A percentile compares a stretch with the other conserved stretches of the same genome.
phyloP scores from a whole-genome alignment of 257 asterid species.

The Lithospermum erythrorhizon region DNA sequence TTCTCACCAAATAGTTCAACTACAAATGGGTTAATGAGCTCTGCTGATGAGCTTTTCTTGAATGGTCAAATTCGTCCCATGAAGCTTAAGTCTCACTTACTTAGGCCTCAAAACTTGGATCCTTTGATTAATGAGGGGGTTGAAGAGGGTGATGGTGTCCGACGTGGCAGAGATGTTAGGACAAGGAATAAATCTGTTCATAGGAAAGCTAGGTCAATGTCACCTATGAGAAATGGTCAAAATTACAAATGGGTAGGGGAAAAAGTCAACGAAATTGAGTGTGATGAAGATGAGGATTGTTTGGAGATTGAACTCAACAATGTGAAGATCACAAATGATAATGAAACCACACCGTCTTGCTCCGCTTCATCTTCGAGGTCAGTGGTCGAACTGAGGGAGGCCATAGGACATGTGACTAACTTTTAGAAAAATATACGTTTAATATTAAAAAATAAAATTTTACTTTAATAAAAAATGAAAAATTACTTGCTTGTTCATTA shows the following conservation, averaged over 20 bases:
- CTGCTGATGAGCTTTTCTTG: slow-evolving; percentile 81
- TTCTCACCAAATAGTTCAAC: slow-evolving; percentile 24
- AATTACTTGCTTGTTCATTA: too few species aligned
- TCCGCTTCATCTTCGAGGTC: slow-evolving; percentile 44
- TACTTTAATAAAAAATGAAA: too few species aligned
- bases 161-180: slow-evolving; percentile 39
- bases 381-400: too few species aligned
- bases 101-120: slow-evolving; percentile 38
- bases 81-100: slow-evolving; percentile 58
- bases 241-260: neutral
- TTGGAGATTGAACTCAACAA: slow-evolving; percentile 1
- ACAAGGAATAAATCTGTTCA: slow-evolving; percentile 50
- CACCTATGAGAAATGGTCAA: slow-evolving; percentile 35
- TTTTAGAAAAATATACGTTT: too few species aligned
- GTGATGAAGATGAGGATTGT: slow-evolving; percentile 4
- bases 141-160: slow-evolving; percentile 8
- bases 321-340: slow-evolving; percentile 4
- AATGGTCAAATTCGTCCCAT: slow-evolving; percentile 96
- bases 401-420: too few species aligned
- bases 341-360: slow-evolving; percentile 28
- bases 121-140: slow-evolving; percentile 22
- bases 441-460: too few species aligned
- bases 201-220: slow-evolving; percentile 85
- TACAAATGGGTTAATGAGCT: slow-evolving; percentile 51
- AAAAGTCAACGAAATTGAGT: slow-evolving; percentile 7